These are phyloP conservation scores for Pogostemon cablin DNA, from an alignment of 257 asterid genomes.

Conservation along the genomic window DNA sequence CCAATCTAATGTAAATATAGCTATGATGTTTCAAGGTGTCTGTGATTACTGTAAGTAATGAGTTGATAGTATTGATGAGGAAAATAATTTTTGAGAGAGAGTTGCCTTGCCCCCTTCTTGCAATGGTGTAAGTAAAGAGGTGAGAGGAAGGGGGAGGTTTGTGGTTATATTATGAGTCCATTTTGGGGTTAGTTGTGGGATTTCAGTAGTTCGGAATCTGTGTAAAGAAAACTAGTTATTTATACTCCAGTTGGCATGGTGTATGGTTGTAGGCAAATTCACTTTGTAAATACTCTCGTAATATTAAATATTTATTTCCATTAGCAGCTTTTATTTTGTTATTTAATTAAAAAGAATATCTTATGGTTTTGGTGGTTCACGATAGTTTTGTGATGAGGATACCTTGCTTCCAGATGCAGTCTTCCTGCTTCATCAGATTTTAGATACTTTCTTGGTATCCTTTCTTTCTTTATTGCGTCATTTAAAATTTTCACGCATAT, in stretches of 20 bases:
- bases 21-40: constrained; percentile 38
- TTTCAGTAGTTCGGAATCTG: constrained; percentile 43
- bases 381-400: constrained; percentile 29
- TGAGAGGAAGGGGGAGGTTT: constrained; percentile 22
- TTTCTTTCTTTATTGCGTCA: no score
- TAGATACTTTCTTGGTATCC: background rate
- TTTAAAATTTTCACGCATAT: no score
- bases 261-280: constrained; percentile 39
- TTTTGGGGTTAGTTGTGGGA: constrained; percentile 45
- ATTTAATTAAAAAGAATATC: background rate
- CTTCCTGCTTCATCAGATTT: no score
- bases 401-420: constrained; percentile 54
- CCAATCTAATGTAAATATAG: constrained; percentile 41
- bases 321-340: background rate
- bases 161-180: constrained; percentile 32
- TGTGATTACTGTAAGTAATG: constrained; percentile 60
- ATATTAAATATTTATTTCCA: background rate
- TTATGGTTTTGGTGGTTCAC: background rate
- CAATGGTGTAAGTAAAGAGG: constrained; percentile 56
- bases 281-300: constrained; percentile 43
- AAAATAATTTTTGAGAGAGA: constrained; percentile 35
- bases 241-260: constrained; percentile 37
- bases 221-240: constrained; percentile 26
- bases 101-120: constrained; percentile 30
- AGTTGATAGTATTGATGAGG: constrained; percentile 44